phyloP scores from a whole-genome alignment of 805 yeast genomes.

The Crinitomyces ghanaensis region DNA sequence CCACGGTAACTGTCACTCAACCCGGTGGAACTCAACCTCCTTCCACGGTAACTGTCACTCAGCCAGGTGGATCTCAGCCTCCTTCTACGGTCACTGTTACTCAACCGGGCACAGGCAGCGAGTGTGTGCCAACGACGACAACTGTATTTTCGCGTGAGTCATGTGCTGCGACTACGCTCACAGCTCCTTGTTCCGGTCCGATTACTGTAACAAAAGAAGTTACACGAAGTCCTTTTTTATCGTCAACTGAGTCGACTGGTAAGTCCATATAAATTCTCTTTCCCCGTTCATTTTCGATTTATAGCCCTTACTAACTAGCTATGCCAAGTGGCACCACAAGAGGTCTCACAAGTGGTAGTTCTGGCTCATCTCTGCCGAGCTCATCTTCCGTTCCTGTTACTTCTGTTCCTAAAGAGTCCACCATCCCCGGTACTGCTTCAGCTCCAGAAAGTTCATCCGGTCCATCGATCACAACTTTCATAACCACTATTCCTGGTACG shows the following conservation, averaged over 20 bases:
- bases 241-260: conserved; percentile 27
- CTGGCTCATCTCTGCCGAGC: conserved; percentile 18
- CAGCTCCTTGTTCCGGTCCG: conserved; percentile 6
- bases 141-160: conserved; percentile 8
- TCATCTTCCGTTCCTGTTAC: conserved; percentile 3
- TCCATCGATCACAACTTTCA: conserved; percentile 2
- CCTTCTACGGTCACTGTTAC: conserved; percentile 14
- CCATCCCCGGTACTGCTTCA: conserved; percentile 3
- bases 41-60: conserved; percentile 13
- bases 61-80: conserved; percentile 4
- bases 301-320: conserved; percentile 9
- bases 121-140: conserved; percentile 7
- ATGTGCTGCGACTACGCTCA: conserved; percentile 5
- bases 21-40: conserved; percentile 4
- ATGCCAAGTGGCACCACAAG: conserved; percentile 26
- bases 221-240: conserved; percentile 22
- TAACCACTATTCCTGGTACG: conserved; percentile 12
- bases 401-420: conserved; percentile 2
- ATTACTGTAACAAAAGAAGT: conserved; percentile 12
- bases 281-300: neutral
- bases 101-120: conserved; percentile 5
- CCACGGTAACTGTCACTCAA: conserved; percentile 12
- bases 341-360: conserved; percentile 27
- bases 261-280: conserved; percentile 5
- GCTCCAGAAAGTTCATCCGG: neutral